These are phyloP conservation scores for Herpetospermum pedunculosum DNA, from an alignment of 306 rosid species.

Conservation along the genomic window DNA sequence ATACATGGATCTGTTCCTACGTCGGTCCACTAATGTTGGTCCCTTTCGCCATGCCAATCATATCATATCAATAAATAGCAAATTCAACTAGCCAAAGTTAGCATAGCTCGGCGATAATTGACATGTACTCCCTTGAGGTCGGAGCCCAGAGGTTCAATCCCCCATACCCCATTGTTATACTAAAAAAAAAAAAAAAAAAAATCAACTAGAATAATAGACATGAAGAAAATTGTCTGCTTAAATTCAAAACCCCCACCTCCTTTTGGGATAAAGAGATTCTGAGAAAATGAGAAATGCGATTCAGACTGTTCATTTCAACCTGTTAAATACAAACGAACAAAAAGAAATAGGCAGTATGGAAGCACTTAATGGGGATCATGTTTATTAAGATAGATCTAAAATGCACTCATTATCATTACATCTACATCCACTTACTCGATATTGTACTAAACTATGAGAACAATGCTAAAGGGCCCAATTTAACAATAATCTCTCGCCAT, in stretches of 20 bases:
- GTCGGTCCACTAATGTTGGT: slow-evolving; percentile 5
- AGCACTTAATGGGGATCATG: background rate
- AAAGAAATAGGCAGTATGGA: background rate
- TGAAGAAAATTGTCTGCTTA: background rate
- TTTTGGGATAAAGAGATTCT: background rate
- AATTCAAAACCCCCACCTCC: background rate
- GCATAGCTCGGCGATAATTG: no score
- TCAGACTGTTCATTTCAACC: background rate
- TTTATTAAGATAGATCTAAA: background rate
- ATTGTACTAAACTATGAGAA: background rate
- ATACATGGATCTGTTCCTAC: slow-evolving; percentile 2
- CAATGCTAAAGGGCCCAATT: slow-evolving; percentile 1
- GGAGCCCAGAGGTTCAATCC: no score
- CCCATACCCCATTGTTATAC: no score
- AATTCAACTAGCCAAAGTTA: background rate
- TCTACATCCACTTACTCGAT: background rate
- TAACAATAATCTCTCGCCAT: background rate
- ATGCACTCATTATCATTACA: background rate
- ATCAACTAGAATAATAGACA: background rate
- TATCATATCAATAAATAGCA: background rate
- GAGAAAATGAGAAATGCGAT: background rate
- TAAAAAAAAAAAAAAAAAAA: no score
- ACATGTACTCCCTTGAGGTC: no score
- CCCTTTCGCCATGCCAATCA: background rate
- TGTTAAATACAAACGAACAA: background rate